Percentiles rank a stretch among this genome's conserved stretches.
Evolutionary conservation across 371 early-diverging fungal species (phyloP).

Genomic region (Cokeromyces recurvatus): DNA sequence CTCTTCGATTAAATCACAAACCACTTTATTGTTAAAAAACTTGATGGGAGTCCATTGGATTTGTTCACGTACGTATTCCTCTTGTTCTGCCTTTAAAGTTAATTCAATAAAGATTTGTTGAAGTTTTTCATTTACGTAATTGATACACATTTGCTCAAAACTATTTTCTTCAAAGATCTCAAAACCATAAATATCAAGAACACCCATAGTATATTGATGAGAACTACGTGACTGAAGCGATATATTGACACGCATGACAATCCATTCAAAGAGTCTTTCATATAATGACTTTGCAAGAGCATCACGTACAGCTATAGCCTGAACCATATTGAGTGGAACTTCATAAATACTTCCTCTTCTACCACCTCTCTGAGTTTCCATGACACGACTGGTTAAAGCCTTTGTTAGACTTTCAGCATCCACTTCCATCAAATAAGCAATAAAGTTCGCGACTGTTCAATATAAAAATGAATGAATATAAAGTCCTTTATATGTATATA

Average conservation of each 20-base stretch:
- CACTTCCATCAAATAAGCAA: conserved; percentile 76
- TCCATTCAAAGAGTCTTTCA: conserved; percentile 87
- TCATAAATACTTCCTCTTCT: conserved; percentile 77
- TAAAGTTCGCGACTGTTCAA: conserved; percentile 67
- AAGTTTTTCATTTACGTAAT: conserved; percentile 99
- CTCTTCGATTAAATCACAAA: conserved; percentile 96
- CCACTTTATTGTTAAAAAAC: conserved; percentile 98
- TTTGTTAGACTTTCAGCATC: conserved; percentile 59
- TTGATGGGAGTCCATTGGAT: conserved; percentile 99
- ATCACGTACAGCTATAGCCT: conserved; percentile 80
- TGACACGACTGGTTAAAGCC: conserved; percentile 63
- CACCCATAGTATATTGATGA: conserved; percentile 82
- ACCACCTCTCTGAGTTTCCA: conserved; percentile 81
- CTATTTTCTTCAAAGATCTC: conserved; percentile 96
- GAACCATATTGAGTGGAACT: conserved; percentile 75
- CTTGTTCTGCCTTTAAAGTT: conserved; percentile 97
- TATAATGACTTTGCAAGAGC: conserved; percentile 85
- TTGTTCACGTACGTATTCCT: conserved; percentile 94
- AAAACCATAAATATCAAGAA: conserved; percentile 96
- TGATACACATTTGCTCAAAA: conserved; percentile 99
- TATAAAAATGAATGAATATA: background rate
- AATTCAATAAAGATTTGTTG: conserved; percentile 99
- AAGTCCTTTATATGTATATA: no score
- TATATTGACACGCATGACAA: conserved; percentile 79
- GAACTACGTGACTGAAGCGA: conserved; percentile 65